A percentile compares a stretch with the other conserved stretches of the same genome.
Conservation (phyloP, 371 early-diverging fungal species). For the Actinomortierella wolfii region DNA sequence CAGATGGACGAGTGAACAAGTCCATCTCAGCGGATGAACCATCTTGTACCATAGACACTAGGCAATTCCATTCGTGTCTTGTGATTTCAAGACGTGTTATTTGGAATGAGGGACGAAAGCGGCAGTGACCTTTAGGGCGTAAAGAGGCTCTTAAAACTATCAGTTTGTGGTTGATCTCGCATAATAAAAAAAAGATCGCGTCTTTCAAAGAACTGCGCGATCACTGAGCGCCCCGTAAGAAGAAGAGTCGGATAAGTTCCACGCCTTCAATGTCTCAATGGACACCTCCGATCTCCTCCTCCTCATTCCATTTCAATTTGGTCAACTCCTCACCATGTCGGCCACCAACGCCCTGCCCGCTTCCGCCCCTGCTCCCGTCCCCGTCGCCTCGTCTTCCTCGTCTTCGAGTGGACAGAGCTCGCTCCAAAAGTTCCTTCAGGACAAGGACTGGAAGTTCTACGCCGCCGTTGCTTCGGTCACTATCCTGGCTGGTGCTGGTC, state of each 20-base stretch:
- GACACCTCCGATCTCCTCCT: not conserved
- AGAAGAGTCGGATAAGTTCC: no score
- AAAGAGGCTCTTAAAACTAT: no score
- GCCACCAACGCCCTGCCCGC: constrained; percentile 35
- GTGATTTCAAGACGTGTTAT: no score
- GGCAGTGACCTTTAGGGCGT: no score
- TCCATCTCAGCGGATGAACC: no score
- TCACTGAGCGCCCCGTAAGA: no score
- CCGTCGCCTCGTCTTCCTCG: constrained; percentile 5
- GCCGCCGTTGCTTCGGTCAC: constrained; percentile 71
- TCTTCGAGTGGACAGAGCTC: constrained; percentile 24
- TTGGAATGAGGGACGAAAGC: no score
- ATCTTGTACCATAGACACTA: no score
- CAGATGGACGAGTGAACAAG: no score
- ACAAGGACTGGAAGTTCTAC: constrained; percentile 82
- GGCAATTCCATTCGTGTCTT: no score
- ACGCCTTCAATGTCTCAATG: no score
- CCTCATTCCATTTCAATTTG: not conserved
- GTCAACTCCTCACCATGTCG: constrained; percentile 11
- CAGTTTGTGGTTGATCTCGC: constrained; percentile 2
- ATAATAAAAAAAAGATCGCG: not conserved
- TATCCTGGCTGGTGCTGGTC: constrained; percentile 66
- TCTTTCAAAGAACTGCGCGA: no score
- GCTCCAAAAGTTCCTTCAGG: constrained; percentile 66
- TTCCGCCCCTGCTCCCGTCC: constrained; percentile 34